These are phyloP conservation scores for Spirogloea muscicola DNA, from an alignment of 139 green algal genomes.

Conservation along the genomic window DNA sequence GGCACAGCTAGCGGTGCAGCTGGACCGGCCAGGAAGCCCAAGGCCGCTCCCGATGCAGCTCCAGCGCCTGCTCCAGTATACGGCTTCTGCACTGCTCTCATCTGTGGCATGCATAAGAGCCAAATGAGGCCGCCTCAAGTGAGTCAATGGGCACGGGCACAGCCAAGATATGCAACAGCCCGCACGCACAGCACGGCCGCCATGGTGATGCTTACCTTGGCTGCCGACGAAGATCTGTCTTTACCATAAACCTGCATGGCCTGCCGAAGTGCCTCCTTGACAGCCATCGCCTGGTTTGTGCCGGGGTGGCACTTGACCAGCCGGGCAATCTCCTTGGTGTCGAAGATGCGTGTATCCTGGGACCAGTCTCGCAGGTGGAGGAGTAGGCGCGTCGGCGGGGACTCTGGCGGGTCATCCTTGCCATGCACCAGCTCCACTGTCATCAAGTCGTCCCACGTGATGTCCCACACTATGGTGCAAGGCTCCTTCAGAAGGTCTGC, in stretches of 20 bases:
- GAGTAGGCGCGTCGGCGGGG: slow-evolving; percentile 36
- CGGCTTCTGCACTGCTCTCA: no score
- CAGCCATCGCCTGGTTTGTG: slow-evolving; percentile 58
- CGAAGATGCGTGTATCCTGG: slow-evolving; percentile 25
- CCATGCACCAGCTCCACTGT: slow-evolving; percentile 58
- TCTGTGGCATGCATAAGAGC: no score
- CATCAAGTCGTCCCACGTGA: slow-evolving; percentile 63
- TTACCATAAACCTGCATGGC: slow-evolving; percentile 18
- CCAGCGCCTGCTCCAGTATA: slow-evolving; percentile 15
- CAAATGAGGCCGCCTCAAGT: no score
- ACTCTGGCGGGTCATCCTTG: slow-evolving; percentile 56
- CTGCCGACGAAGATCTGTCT: slow-evolving; percentile 12
- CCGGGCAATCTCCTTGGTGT: slow-evolving; percentile 41
- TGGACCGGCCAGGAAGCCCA: slow-evolving; percentile 31
- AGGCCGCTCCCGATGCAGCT: slow-evolving; percentile 12
- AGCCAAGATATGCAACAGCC: no score
- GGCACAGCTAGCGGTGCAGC: slow-evolving; percentile 25
- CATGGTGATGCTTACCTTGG: no score
- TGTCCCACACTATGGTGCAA: slow-evolving; percentile 46
- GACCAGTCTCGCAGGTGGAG: slow-evolving; percentile 32
- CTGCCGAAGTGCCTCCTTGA: slow-evolving; percentile 33
- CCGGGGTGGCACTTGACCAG: slow-evolving; percentile 66
- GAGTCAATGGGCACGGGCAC: no score
- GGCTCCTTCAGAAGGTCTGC: slow-evolving; percentile 24
- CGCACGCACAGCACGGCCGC: no score